Base-by-base conservation (phyloP, 768 basidiomycete species). In the Russula sp. region DNA sequence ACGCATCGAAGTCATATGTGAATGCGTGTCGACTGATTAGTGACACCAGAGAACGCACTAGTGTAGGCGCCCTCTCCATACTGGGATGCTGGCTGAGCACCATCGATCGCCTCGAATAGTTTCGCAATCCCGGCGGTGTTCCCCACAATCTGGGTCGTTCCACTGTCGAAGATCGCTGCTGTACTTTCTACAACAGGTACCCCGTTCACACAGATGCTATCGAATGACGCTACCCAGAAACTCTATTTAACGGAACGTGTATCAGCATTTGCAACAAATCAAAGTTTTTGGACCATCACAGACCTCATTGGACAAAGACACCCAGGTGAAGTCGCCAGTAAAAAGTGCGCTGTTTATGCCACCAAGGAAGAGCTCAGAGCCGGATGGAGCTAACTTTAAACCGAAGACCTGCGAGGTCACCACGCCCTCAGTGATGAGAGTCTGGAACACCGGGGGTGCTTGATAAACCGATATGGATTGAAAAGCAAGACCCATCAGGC, bases 301-400 rank as follows among this genome's bases (percentile, higher is more conserved):
- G 1, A 60, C 59, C 59, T 30, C 8, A 22, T 16, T 18, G 20
- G 54, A 30, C 24, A 67, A 56, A 11, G 49, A 14, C 3, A 67
- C 34, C 26, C 32, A 63, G 20, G 67, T 63, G 46, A 67, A 67
- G 44, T 32, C 20, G 20, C 67, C 67, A 1, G 50, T 57, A 55
- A 26, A 68, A 38, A 61, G 62, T 5, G 40, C 18, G 40, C 9
- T 34, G 56, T 69, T 69, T 13, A 52, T 61, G 5, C 67, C 67
- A 32, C 67, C 67, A 38, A 67, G n/a, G 48, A 28, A 57, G 38
- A 69, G 66, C 55, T 84, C 82, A n/a, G 81, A 78, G 22, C 75
- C 77, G 10, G 72, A 70, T 18, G 73, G 30, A 13, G 78, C 69
- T 53, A 85, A 74, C 64, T 81, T 80, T 67, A 86, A 78, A 26